These are phyloP conservation scores for Hanseniaspora meyeri DNA, from an alignment of 805 yeast species.

Conservation along the genomic window DNA sequence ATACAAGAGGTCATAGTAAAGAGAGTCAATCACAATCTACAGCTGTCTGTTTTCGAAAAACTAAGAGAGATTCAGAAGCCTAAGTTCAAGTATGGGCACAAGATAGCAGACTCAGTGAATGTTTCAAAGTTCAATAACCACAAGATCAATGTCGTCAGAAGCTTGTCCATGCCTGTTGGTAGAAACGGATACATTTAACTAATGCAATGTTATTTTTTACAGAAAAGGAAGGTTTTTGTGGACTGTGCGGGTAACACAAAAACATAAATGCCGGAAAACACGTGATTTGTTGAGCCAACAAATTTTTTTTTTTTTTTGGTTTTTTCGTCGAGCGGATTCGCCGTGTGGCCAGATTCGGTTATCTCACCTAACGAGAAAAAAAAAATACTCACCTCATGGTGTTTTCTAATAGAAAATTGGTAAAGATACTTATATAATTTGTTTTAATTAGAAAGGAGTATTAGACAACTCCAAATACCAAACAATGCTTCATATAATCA, in stretches of 20 bases:
- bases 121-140: neutral
- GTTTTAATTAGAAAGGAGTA: no score
- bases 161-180: constrained; percentile 5
- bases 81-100: neutral
- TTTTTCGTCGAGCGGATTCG: neutral
- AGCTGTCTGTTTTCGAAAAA: neutral
- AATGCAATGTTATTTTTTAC: neutral
- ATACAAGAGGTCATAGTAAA: neutral
- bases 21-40: neutral
- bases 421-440: no score
- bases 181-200: neutral
- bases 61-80: neutral
- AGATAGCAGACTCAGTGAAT: neutral
- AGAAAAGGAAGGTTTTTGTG: no score
- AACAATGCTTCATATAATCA: neutral
- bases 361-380: neutral
- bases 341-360: neutral
- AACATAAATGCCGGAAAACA: no score
- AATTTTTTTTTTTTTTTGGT: no score
- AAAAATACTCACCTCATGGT: neutral
- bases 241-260: no score
- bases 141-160: neutral
- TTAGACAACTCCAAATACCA: no score
- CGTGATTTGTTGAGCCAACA: no score
- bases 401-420: no score